Evolutionary conservation across 352 stramenopile genomes (phyloP).

Genomic region (Saprolegnia diclina): DNA sequence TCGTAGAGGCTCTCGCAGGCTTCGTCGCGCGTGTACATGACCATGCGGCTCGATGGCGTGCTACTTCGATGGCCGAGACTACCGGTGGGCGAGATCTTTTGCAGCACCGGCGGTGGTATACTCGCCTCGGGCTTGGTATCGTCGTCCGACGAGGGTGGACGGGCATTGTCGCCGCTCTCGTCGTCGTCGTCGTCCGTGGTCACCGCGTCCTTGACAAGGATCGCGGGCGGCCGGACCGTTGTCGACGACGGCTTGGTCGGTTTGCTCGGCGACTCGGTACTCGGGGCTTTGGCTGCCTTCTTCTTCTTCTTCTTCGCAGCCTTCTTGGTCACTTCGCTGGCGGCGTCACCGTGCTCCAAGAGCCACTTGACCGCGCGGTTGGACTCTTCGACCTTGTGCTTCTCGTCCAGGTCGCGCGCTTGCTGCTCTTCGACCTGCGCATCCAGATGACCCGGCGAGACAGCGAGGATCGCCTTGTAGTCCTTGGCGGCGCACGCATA

Average conservation of each 20-base stretch:
- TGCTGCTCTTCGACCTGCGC: constrained; percentile 69
- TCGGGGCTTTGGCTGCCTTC: constrained; percentile 28
- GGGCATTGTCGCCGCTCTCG: background rate
- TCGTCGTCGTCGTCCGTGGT: background rate
- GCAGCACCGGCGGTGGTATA: no score
- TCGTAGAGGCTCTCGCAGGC: constrained; percentile 78
- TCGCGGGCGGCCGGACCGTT: background rate
- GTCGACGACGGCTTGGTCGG: background rate
- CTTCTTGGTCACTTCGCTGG: constrained; percentile 18
- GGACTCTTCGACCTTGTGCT: constrained; percentile 35
- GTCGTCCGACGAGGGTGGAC: no score
- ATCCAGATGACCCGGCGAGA: constrained; percentile 67
- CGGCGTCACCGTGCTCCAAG: constrained; percentile 33
- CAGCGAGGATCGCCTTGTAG: constrained; percentile 54
- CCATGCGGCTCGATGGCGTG: background rate
- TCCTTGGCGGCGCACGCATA: constrained; percentile 32
- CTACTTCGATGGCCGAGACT: background rate
- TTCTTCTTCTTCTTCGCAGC: constrained; percentile 25
- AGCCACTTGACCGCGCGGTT: constrained; percentile 47
- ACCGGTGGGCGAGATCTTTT: no score
- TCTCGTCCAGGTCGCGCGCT: constrained; percentile 35
- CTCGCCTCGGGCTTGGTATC: background rate
- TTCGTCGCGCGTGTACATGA: constrained; percentile 49
- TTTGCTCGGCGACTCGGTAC: constrained; percentile 7
- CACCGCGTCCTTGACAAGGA: background rate